These are phyloP conservation scores for Punica granatum DNA, from an alignment of 345 rosid species.

Conservation along the genomic window DNA sequence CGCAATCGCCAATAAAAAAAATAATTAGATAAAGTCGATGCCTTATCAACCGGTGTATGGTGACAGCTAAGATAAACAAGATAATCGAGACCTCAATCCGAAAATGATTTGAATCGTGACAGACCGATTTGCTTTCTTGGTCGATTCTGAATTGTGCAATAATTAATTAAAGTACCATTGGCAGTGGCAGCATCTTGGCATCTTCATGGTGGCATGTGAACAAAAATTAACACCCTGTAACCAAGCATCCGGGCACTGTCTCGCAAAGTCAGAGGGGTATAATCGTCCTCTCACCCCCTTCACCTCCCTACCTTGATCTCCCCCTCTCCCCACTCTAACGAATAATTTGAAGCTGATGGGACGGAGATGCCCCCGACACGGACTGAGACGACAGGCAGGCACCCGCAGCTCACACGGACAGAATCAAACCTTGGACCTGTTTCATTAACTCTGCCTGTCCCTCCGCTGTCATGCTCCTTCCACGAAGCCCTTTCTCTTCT, in stretches of 20 bases:
- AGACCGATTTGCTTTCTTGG: neutral
- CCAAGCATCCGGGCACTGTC: slow-evolving; percentile 8
- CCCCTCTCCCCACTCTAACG: neutral
- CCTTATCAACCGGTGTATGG: no score
- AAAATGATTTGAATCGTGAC: neutral
- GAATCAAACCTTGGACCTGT: slow-evolving; percentile 17
- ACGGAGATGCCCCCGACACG: slow-evolving; percentile 16
- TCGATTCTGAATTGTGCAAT: neutral
- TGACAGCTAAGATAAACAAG: neutral
- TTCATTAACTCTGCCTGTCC: slow-evolving; percentile 15
- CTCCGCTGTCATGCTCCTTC: slow-evolving; percentile 23
- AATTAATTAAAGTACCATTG: neutral
- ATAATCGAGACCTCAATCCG: neutral
- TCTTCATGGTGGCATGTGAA: slow-evolving; percentile 7
- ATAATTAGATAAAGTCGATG: no score
- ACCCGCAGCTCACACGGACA: slow-evolving; percentile 4
- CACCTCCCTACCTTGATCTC: neutral
- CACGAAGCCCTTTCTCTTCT: neutral
- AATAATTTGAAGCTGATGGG: neutral
- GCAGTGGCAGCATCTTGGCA: neutral
- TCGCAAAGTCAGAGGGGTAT: slow-evolving; percentile 12
- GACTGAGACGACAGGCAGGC: slow-evolving; percentile 12
- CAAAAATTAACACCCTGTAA: slow-evolving; percentile 7
- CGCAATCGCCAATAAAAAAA: no score
- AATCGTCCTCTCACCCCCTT: neutral